These are phyloP conservation scores for Hypoxylon sp. DNA, from an alignment of 2,329 filamentous ascomycete species.

Conservation along the genomic window DNA sequence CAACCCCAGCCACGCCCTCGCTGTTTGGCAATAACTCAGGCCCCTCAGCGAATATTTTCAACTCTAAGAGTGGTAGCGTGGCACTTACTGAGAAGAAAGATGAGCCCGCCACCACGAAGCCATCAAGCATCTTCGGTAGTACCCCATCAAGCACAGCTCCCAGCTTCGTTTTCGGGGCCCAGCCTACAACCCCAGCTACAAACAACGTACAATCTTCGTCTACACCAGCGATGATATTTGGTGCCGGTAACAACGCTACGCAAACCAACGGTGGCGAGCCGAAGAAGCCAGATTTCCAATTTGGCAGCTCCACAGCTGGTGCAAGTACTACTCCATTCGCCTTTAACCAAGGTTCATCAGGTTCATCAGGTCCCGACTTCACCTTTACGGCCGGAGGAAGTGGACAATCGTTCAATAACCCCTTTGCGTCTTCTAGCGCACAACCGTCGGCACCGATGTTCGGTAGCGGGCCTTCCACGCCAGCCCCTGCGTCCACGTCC, in stretches of 20 bases:
- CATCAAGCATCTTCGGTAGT: slow-evolving; percentile 41
- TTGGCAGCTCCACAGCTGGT: slow-evolving; percentile 48
- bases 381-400: slow-evolving; percentile 57
- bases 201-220: slow-evolving; percentile 27
- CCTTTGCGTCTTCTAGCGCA: slow-evolving; percentile 47
- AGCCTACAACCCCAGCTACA: slow-evolving; percentile 21
- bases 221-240: slow-evolving; percentile 44
- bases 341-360: slow-evolving; percentile 48
- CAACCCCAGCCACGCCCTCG: slow-evolving; percentile 21
- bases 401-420: slow-evolving; percentile 55
- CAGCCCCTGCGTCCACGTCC: slow-evolving; percentile 38
- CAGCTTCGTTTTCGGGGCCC: slow-evolving; percentile 46
- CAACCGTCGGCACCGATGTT: slow-evolving; percentile 45
- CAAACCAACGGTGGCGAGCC: slow-evolving; percentile 36
- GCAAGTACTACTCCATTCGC: slow-evolving; percentile 43
- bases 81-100: slow-evolving; percentile 43
- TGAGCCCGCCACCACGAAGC: slow-evolving; percentile 36
- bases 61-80: slow-evolving; percentile 12
- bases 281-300: slow-evolving; percentile 47
- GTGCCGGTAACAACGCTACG: slow-evolving; percentile 26
- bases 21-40: slow-evolving; percentile 46
- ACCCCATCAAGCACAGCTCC: slow-evolving; percentile 29
- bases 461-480: slow-evolving; percentile 39
- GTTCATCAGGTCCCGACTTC: slow-evolving; percentile 50
- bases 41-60: slow-evolving; percentile 25